Evolutionary conservation across 306 rosid genomes (phyloP), one percentile per base, ranked within the genome.

Genomic region (Mimosa pudica): DNA sequence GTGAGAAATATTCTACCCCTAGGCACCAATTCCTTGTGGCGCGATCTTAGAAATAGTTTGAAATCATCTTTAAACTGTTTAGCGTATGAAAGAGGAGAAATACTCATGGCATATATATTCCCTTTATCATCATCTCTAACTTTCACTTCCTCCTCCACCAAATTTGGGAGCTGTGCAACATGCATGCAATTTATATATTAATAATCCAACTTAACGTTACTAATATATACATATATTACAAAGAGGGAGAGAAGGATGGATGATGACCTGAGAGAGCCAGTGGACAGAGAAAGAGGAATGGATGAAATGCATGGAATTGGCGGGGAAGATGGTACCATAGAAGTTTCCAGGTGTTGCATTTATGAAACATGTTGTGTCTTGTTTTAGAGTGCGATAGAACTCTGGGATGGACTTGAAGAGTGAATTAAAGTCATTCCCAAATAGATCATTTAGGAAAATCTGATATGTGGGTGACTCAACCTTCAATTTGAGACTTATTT

Each of bases 1-100:
- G 88, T 83, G 2, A 88, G 82, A 60, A 85, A 72, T 89, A 88
- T 85, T 2, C 76, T n/a, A 3, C 94, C 89, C 1, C 84, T 83
- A 1, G 62, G 62, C 35, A 88, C 85, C 6, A 90, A 64, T 71
- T 88, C 92, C 32, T 36, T 45, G 0, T 84, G 84, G 20, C 94
- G 89, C 55, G 55, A 80, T 7, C 75, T 68, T 16, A 90, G 44
- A 30, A 90, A 90, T 4, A 74, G 2, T 4, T 84, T 77, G 69
- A 90, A 90, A 42, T 85, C 89, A 12, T 81, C 8, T 38, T 85
- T 45, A 77, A 86, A 90, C 33, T 84, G 85, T 4, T 77, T 62
- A 8, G 75, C 42, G 54, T 83, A 85, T 7, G 86, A 84, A 20
- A 71, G 73, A 12, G 89, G 84, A 68, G 84, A 83, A 13, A 73